phyloP scores from a whole-genome alignment of 805 yeast species.

The Saccharomycopsis malanga region DNA sequence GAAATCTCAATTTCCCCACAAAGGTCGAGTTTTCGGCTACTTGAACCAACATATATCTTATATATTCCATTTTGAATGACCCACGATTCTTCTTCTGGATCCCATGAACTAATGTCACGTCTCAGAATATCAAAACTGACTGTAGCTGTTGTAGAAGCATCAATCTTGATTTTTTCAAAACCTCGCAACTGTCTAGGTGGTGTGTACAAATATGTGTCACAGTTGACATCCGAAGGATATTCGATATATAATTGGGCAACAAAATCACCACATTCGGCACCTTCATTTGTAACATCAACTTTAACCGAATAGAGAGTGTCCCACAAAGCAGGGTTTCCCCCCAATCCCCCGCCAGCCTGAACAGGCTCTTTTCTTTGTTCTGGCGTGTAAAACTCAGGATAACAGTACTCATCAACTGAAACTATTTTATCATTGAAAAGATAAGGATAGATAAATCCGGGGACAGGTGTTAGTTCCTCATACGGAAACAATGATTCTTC shows the following conservation, averaged over 20 bases:
- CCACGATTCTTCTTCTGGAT: slow-evolving; percentile 50
- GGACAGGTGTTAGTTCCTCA: slow-evolving; percentile 44
- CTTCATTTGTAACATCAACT: slow-evolving; percentile 42
- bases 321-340: slow-evolving; percentile 59
- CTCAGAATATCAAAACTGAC: slow-evolving; percentile 40
- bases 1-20: slow-evolving; percentile 21
- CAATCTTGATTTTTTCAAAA: slow-evolving; percentile 45
- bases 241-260: slow-evolving; percentile 50
- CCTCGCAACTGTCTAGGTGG: slow-evolving; percentile 52
- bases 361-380: slow-evolving; percentile 28
- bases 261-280: slow-evolving; percentile 39
- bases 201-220: slow-evolving; percentile 25
- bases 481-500: slow-evolving; percentile 46
- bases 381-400: slow-evolving; percentile 33
- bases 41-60: slow-evolving; percentile 43
- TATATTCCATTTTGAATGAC: slow-evolving; percentile 49
- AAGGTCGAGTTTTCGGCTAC: slow-evolving; percentile 24
- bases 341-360: slow-evolving; percentile 41
- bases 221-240: slow-evolving; percentile 37
- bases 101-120: slow-evolving; percentile 54
- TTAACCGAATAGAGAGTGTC: slow-evolving; percentile 40
- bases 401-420: slow-evolving; percentile 28
- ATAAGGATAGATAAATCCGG: slow-evolving; percentile 53
- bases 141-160: slow-evolving; percentile 33
- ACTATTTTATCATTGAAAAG: slow-evolving; percentile 25